Conservation (phyloP, 2,329 filamentous ascomycete genomes). For the Trichoderma cornu-damae region DNA sequence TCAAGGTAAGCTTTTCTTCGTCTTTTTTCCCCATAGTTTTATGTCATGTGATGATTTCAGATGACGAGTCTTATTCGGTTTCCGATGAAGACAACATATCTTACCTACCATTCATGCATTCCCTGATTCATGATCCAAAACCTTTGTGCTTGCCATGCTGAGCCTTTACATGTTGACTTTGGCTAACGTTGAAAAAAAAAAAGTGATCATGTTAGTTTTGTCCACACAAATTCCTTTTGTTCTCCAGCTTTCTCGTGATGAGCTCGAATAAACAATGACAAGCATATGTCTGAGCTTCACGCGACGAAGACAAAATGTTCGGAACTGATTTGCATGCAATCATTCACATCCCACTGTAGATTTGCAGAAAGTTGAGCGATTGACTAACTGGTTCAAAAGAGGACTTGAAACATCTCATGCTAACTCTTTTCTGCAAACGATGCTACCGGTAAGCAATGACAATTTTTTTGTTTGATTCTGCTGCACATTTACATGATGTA, state of each 20-base stretch:
- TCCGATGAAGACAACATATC: slow-evolving; percentile 64
- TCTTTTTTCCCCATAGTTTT: background rate
- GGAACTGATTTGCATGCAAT: slow-evolving; percentile 30
- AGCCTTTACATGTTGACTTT: slow-evolving; percentile 15
- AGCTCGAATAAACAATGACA: slow-evolving; percentile 79
- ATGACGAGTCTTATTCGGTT: slow-evolving; percentile 77
- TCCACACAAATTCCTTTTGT: slow-evolving; percentile 17
- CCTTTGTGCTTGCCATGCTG: slow-evolving; percentile 3
- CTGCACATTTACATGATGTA: slow-evolving; percentile 35
- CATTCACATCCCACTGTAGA: slow-evolving; percentile 19
- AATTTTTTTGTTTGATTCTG: background rate
- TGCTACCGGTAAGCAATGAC: slow-evolving; percentile 30
- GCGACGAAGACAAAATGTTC: slow-evolving; percentile 40
- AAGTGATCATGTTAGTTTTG: slow-evolving; percentile 25
- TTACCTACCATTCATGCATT: slow-evolving; percentile 70
- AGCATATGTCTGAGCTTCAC: slow-evolving; percentile 92
- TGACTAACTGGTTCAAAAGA: slow-evolving; percentile 24
- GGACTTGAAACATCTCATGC: background rate
- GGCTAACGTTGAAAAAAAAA: slow-evolving; percentile 26
- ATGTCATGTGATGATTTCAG: slow-evolving; percentile 44
- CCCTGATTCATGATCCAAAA: slow-evolving; percentile 36
- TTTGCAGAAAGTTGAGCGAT: slow-evolving; percentile 13
- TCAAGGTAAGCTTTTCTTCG: slow-evolving; percentile 7
- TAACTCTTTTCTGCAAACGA: background rate
- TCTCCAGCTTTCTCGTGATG: slow-evolving; percentile 57